Evolutionary conservation across 495 filamentous ascomycete species (phyloP).

Genomic region (Lindgomyces ingoldianus): DNA sequence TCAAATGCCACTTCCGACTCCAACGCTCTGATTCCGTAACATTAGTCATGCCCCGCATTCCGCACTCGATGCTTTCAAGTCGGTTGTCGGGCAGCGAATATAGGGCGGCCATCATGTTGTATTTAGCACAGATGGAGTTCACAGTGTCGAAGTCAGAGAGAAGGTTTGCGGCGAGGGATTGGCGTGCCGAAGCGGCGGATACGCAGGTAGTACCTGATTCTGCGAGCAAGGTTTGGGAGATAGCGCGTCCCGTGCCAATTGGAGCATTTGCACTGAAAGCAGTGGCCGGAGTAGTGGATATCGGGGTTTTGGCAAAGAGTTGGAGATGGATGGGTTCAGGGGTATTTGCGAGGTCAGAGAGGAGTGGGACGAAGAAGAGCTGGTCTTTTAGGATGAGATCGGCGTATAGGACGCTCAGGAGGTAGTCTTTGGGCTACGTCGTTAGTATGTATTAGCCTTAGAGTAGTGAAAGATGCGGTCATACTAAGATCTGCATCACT

Average conservation of each 20-base stretch:
- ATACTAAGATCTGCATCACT: constrained; percentile 12
- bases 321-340: neutral
- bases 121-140: neutral
- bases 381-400: neutral
- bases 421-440: constrained; percentile 10
- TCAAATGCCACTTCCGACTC: neutral
- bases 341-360: neutral
- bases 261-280: neutral
- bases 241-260: constrained; percentile 5
- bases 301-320: neutral
- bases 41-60: neutral
- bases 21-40: neutral
- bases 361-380: constrained; percentile 14
- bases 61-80: neutral
- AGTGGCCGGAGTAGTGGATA: neutral
- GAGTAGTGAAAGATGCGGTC: neutral
- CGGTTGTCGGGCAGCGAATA: neutral
- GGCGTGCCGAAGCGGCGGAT: neutral
- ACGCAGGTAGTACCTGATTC: neutral
- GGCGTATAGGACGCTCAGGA: constrained; percentile 19
- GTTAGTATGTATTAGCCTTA: neutral
- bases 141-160: neutral
- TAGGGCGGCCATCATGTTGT: neutral
- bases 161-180: constrained; percentile 3
- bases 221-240: neutral